Evolutionary conservation across 768 basidiomycete species (phyloP).

Genomic region (Erythrobasidium yunnanense): DNA sequence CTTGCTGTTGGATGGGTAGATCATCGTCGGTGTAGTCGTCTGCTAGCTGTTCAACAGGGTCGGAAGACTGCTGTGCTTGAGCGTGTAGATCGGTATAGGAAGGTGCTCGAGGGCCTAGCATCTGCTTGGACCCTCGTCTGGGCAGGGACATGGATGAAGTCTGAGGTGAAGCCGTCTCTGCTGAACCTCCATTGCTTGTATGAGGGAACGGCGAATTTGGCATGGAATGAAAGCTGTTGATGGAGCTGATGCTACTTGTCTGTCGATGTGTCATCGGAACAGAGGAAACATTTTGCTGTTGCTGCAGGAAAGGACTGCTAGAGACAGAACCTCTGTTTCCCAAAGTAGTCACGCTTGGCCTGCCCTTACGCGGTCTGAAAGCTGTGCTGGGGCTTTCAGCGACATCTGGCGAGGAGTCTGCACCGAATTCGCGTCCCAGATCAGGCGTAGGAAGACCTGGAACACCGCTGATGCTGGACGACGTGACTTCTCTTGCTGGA

Average conservation of each 20-base stretch:
- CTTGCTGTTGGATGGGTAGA: not conserved
- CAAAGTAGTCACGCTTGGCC: conserved; percentile 18
- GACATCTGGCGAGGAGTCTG: not conserved
- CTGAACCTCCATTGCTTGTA: too few species aligned
- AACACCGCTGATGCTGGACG: not conserved
- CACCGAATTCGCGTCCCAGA: not conserved
- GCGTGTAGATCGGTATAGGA: conserved; percentile 10
- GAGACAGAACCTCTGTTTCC: conserved; percentile 13
- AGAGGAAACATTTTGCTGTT: not conserved
- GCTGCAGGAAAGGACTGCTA: conserved; percentile 23
- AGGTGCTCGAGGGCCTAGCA: conserved; percentile 22
- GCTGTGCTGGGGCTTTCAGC: not conserved
- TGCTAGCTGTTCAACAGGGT: not conserved
- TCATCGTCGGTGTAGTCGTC: not conserved
- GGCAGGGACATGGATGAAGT: not conserved
- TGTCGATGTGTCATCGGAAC: not conserved
- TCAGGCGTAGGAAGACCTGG: conserved; percentile 1
- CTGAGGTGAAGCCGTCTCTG: not conserved
- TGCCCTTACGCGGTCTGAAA: not conserved
- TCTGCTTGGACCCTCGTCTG: not conserved
- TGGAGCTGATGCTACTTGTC: not conserved
- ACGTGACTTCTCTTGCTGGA: conserved; percentile 8
- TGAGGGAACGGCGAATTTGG: not conserved
- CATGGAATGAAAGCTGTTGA: not conserved
- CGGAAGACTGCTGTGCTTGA: conserved; percentile 7